Evolutionary conservation across 805 yeast species (phyloP).

Genomic region (Wickerhamiella spandovensis): DNA sequence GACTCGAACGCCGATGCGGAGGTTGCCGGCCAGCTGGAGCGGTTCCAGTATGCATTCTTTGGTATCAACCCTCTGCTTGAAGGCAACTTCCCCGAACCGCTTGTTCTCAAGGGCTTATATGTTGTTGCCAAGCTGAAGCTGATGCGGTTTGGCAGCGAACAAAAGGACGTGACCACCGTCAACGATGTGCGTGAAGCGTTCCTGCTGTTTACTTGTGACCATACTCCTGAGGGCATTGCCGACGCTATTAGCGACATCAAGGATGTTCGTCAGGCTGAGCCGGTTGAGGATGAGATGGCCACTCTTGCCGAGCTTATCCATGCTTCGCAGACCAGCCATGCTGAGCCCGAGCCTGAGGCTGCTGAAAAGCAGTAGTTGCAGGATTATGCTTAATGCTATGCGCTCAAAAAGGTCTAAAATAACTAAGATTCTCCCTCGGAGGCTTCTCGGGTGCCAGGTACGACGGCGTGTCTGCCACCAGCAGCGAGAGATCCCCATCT

Average conservation of each 20-base stretch:
- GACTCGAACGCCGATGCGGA: constrained; percentile 43
- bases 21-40: constrained; percentile 53
- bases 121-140: constrained; percentile 58
- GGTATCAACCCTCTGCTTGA: constrained; percentile 68
- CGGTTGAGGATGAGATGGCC: constrained; percentile 17
- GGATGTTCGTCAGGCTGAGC: constrained; percentile 33
- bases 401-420: no score
- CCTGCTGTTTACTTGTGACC: constrained; percentile 34
- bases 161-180: constrained; percentile 13
- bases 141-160: constrained; percentile 32
- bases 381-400: no score
- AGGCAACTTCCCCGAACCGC: constrained; percentile 43
- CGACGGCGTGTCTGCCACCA: constrained; percentile 30
- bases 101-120: constrained; percentile 53
- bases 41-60: constrained; percentile 70
- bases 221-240: constrained; percentile 28
- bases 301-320: constrained; percentile 20
- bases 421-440: background rate
- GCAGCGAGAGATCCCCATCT: constrained; percentile 38
- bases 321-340: background rate
- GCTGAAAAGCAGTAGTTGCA: no score
- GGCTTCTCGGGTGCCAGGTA: background rate
- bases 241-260: constrained; percentile 31
- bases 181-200: constrained; percentile 34
- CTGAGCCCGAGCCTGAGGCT: background rate